phyloP scores from a whole-genome alignment of 2,329 filamentous ascomycete genomes.

The Claviceps africana region DNA sequence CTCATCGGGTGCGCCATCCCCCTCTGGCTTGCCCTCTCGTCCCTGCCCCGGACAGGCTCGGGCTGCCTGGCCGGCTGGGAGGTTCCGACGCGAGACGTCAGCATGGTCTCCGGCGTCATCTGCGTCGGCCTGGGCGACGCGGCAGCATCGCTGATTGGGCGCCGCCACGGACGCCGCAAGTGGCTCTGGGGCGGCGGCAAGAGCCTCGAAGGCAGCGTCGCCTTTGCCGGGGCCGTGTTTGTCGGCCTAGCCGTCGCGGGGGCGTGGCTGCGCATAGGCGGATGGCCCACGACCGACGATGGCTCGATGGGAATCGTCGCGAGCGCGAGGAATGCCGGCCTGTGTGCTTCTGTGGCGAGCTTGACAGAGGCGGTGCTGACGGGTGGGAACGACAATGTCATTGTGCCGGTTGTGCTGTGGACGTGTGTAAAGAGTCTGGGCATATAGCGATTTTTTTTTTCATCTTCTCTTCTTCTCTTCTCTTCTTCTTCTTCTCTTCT shows the following conservation, averaged over 20 bases:
- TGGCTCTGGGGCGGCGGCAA: constrained; percentile 97
- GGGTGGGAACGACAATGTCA: constrained; percentile 95
- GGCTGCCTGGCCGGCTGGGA: constrained; percentile 60
- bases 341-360: constrained; percentile 70
- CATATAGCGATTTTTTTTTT: constrained; percentile 24
- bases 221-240: constrained; percentile 71
- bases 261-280: constrained; percentile 61
- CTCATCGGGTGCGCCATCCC: constrained; percentile 91
- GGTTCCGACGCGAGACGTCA: constrained; percentile 56
- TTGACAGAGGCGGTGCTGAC: constrained; percentile 91
- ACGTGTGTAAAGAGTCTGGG: constrained; percentile 70
- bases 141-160: constrained; percentile 77
- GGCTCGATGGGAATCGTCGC: constrained; percentile 23
- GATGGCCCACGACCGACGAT: constrained; percentile 45
- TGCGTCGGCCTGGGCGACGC: constrained; percentile 94
- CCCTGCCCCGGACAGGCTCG: constrained; percentile 42
- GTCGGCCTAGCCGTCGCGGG: constrained; percentile 56
- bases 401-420: constrained; percentile 89
- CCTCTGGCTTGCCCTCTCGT: constrained; percentile 74
- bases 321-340: constrained; percentile 48
- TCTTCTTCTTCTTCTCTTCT: neutral
- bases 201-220: constrained; percentile 74
- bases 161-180: constrained; percentile 73
- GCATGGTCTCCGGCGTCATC: constrained; percentile 83
- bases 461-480: neutral